phyloP scores from a whole-genome alignment of 2,329 filamentous ascomycete genomes.

The Tolypocladium ovalisporum region DNA sequence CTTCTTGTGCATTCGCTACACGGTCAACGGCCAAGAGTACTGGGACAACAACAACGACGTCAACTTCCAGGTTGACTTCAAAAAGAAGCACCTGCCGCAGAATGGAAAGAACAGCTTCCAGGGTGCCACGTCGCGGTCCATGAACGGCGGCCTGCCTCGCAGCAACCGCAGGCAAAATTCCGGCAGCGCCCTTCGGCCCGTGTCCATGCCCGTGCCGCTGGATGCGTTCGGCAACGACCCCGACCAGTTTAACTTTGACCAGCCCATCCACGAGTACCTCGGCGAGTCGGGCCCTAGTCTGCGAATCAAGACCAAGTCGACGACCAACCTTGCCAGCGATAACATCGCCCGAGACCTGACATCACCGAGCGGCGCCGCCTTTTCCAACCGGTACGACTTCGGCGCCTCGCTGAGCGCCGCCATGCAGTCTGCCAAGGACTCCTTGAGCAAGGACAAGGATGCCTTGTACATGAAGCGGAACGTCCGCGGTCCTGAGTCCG shows the following conservation, averaged over 20 bases:
- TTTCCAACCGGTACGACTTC: constrained; percentile 93
- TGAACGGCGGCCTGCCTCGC: constrained; percentile 46
- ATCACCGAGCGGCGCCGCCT: constrained; percentile 57
- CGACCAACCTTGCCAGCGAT: constrained; percentile 51
- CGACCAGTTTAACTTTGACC: constrained; percentile 43
- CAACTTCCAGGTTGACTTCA: constrained; percentile 94
- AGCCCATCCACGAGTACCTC: constrained; percentile 50
- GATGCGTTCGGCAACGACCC: constrained; percentile 62
- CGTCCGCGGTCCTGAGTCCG: constrained; percentile 15
- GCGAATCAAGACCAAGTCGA: constrained; percentile 61
- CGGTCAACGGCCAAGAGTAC: constrained; percentile 70
- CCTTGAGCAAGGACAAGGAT: constrained; percentile 47
- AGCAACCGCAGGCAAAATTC: constrained; percentile 47
- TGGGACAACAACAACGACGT: constrained; percentile 88
- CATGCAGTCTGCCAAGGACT: constrained; percentile 60
- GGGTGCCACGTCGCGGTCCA: constrained; percentile 37
- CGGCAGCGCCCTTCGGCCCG: constrained; percentile 31
- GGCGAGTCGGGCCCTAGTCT: constrained; percentile 52
- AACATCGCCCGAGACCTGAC: constrained; percentile 40
- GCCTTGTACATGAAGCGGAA: constrained; percentile 46
- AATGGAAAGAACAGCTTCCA: constrained; percentile 45
- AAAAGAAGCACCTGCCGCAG: constrained; percentile 59
- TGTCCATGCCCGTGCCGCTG: constrained; percentile 46
- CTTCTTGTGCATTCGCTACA: constrained; percentile 84
- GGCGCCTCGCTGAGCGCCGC: constrained; percentile 81